phyloP scores from a whole-genome alignment of 208 protist genomes.

The Leishmania martiniquensis region DNA sequence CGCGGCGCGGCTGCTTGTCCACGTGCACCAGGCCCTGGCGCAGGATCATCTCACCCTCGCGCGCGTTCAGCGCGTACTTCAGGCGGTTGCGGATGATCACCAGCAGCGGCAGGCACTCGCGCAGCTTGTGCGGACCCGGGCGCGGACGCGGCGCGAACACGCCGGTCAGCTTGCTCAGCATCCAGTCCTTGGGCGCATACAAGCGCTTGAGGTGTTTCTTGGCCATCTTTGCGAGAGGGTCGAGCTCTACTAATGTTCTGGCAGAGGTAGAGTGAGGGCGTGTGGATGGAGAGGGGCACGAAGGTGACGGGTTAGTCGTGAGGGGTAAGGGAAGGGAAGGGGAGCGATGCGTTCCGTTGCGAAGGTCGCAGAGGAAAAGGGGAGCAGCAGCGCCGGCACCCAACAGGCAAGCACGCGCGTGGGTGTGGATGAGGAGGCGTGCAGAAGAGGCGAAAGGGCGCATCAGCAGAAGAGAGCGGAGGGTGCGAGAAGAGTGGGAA shows the following conservation, averaged over 20 bases:
- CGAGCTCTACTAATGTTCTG: constrained; percentile 7
- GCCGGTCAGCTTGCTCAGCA: constrained; percentile 99
- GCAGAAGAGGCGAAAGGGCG: background rate
- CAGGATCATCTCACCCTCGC: constrained; percentile 97
- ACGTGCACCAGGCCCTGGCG: constrained; percentile 97
- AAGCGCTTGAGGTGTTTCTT: constrained; percentile 99
- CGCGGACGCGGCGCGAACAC: constrained; percentile 97
- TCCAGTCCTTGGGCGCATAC: constrained; percentile 99
- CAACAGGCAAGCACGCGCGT: background rate
- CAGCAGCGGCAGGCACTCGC: constrained; percentile 85
- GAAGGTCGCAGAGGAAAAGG: background rate
- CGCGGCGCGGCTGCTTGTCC: constrained; percentile 97
- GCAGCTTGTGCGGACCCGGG: constrained; percentile 98
- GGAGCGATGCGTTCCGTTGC: background rate
- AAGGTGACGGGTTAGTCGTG: background rate
- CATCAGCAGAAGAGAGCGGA: background rate
- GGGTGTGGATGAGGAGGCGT: background rate
- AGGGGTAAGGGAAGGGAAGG: background rate
- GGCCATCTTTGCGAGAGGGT: constrained; percentile 69
- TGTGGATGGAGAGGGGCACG: background rate
- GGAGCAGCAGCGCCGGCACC: background rate
- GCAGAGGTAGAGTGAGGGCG: background rate
- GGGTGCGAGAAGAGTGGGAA: background rate
- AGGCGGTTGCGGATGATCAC: constrained; percentile 91
- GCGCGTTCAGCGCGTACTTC: constrained; percentile 98